Evolutionary conservation across 345 rosid species (phyloP).

Genomic region (Corchorus olitorius): DNA sequence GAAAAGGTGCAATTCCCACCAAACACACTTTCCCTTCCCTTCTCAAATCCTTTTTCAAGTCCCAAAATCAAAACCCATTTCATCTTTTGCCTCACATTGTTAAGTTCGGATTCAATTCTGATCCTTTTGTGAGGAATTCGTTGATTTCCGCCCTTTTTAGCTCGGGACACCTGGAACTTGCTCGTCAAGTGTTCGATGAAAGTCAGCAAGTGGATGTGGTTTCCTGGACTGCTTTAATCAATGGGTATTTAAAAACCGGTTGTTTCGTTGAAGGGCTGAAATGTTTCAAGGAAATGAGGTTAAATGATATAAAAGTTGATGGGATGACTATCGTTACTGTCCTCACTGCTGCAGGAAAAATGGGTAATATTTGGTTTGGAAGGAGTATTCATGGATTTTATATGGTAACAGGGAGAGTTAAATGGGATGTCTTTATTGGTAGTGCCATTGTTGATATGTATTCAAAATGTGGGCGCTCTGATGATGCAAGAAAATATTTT

Average conservation of each 20-base stretch:
- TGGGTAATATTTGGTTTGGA: constrained; percentile 39
- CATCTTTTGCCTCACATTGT: constrained; percentile 29
- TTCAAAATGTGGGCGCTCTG: constrained; percentile 29
- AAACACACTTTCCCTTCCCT: constrained; percentile 39
- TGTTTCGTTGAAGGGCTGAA: constrained; percentile 24
- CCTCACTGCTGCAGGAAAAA: constrained; percentile 34
- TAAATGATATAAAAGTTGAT: constrained; percentile 25
- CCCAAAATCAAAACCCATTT: constrained; percentile 28
- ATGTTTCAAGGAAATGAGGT: constrained; percentile 32
- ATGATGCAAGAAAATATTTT: constrained; percentile 36
- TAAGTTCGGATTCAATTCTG: constrained; percentile 35
- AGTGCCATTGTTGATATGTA: constrained; percentile 44
- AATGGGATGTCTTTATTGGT: constrained; percentile 36
- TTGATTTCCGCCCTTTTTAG: constrained; percentile 29
- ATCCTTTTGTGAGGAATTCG: constrained; percentile 38
- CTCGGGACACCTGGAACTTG: constrained; percentile 22
- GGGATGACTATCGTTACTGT: constrained; percentile 33
- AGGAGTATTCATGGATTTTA: constrained; percentile 39
- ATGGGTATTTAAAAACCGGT: constrained; percentile 36
- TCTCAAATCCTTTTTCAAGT: constrained; percentile 32
- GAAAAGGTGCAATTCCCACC: constrained; percentile 22
- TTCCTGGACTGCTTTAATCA: constrained; percentile 44
- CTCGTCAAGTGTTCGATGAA: constrained; percentile 36
- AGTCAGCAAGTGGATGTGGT: constrained; percentile 27
- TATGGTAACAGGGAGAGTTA: constrained; percentile 29